Evolutionary conservation across 495 filamentous ascomycete genomes (phyloP).

Genomic region (Jackrogersella multiformis): DNA sequence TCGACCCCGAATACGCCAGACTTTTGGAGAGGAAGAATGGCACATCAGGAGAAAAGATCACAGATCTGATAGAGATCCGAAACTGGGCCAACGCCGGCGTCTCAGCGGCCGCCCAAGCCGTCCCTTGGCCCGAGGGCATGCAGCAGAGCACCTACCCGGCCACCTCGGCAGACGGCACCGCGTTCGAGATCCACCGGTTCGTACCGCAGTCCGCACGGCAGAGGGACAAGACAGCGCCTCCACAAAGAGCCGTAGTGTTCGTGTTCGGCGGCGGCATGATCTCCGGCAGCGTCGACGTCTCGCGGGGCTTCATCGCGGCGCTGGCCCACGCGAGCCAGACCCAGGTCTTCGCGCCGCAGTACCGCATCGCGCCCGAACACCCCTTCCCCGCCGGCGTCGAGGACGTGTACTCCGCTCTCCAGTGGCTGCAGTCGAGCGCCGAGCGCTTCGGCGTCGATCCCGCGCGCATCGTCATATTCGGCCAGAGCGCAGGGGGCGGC

Average conservation of each 20-base stretch:
- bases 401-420: slow-evolving; percentile 48
- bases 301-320: slow-evolving; percentile 27
- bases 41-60: neutral
- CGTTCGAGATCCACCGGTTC: slow-evolving; percentile 37
- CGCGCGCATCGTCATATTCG: slow-evolving; percentile 47
- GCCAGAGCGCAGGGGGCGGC: slow-evolving; percentile 54
- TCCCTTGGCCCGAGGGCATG: slow-evolving; percentile 23
- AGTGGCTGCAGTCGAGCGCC: slow-evolving; percentile 45
- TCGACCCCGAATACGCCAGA: slow-evolving; percentile 6
- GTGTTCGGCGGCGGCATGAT: slow-evolving; percentile 55
- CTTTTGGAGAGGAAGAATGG: neutral
- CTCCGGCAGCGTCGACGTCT: slow-evolving; percentile 40
- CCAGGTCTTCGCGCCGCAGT: slow-evolving; percentile 49
- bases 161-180: slow-evolving; percentile 35
- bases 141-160: slow-evolving; percentile 31
- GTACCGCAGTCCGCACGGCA: slow-evolving; percentile 14
- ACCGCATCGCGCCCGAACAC: slow-evolving; percentile 55
- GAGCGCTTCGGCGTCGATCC: slow-evolving; percentile 48
- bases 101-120: neutral
- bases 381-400: slow-evolving; percentile 47
- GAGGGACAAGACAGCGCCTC: neutral
- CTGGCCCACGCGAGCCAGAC: slow-evolving; percentile 36
- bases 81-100: neutral
- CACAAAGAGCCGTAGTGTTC: slow-evolving; percentile 47
- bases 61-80: neutral